Percentiles rank a stretch among this genome's conserved stretches.
Evolutionary conservation across 208 protist species (phyloP).

Genomic region (Leishmania guyanensis): DNA sequence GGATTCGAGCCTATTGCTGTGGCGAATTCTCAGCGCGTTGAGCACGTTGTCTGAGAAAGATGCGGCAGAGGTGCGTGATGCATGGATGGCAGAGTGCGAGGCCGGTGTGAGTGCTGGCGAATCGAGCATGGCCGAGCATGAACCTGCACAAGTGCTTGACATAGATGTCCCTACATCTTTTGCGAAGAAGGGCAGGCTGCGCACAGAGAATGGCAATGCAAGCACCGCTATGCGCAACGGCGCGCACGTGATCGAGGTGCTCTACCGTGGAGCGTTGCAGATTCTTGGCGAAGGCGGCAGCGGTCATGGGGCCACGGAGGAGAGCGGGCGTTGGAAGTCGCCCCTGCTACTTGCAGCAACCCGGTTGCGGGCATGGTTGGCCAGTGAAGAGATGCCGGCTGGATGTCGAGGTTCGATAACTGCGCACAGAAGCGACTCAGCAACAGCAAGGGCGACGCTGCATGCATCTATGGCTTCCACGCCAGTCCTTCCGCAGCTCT

Average conservation of each 20-base stretch:
- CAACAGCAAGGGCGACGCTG: background rate
- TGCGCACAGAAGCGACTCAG: background rate
- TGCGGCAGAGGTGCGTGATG: constrained; percentile 25
- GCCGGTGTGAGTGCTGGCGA: background rate
- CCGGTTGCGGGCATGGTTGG: constrained; percentile 23
- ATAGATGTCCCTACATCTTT: background rate
- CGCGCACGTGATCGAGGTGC: background rate
- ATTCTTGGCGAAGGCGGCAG: background rate
- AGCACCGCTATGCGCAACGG: background rate
- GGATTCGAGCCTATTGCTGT: background rate
- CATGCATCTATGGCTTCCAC: background rate
- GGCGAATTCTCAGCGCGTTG: constrained; percentile 13
- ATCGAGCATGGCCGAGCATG: background rate
- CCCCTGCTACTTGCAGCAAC: constrained; percentile 4
- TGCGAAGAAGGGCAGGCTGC: background rate
- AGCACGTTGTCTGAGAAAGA: constrained; percentile 2
- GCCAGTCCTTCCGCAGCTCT: background rate
- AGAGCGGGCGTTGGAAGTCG: background rate
- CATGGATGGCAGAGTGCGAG: constrained; percentile 6
- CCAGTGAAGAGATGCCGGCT: background rate
- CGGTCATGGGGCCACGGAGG: background rate
- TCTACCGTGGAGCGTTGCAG: constrained; percentile 8
- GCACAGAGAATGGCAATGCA: background rate
- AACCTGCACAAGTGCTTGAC: background rate
- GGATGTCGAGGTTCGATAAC: background rate